Conservation (phyloP, 148 eudicot species). For the Vaccinium macrocarpon region DNA sequence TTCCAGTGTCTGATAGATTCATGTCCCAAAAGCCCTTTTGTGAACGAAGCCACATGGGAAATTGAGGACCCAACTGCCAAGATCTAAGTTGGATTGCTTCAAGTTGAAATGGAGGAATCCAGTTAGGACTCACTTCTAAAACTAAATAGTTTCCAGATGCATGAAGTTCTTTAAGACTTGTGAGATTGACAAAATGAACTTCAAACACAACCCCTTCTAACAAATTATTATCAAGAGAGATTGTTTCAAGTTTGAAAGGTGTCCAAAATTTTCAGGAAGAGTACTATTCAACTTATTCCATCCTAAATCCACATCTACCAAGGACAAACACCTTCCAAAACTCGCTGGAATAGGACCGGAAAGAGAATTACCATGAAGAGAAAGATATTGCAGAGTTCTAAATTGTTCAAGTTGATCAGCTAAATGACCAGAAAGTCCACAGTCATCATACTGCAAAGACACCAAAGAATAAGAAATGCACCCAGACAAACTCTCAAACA, state of each 20-base stretch:
- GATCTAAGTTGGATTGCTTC: not conserved
- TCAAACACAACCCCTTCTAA: conserved; percentile 19
- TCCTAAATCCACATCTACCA: not conserved
- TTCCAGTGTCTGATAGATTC: not conserved
- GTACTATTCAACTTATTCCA: not conserved
- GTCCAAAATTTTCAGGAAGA: conserved; percentile 18
- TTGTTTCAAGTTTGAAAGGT: not conserved
- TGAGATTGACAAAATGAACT: conserved; percentile 8
- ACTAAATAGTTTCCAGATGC: conserved; percentile 15
- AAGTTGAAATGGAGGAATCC: conserved; percentile 29
- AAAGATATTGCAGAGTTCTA: not conserved
- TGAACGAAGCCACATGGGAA: conserved; percentile 4
- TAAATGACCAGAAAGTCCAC: not conserved
- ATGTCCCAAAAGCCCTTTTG: not conserved
- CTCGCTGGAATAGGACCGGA: not conserved
- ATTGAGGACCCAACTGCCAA: not conserved
- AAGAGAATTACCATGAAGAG: not conserved
- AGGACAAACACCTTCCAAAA: not conserved
- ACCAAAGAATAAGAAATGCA: not conserved
- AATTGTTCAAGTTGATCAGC: not conserved
- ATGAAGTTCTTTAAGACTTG: not conserved
- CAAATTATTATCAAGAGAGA: not conserved
- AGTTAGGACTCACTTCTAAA: conserved; percentile 11
- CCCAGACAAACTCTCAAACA: not conserved
- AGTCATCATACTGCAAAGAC: accelerated